These are phyloP conservation scores for Pedinophyceae sp. DNA, from an alignment of 139 green algal genomes.

Conservation along the genomic window DNA sequence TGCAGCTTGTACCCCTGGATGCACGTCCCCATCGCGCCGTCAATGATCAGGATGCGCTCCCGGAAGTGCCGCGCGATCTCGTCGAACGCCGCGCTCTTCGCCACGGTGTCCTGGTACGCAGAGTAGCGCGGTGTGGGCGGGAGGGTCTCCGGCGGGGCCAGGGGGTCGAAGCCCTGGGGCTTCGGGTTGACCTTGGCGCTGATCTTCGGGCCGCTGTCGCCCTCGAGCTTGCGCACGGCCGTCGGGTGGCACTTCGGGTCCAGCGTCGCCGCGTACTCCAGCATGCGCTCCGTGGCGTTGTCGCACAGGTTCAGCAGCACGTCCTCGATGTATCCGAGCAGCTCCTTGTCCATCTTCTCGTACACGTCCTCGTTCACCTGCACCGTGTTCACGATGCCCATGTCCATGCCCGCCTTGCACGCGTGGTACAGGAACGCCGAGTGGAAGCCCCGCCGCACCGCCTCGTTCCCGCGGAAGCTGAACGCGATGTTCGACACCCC, in stretches of 20 bases:
- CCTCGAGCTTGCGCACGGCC: conserved; percentile 46
- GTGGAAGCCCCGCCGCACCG: conserved; percentile 86
- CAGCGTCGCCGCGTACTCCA: conserved; percentile 75
- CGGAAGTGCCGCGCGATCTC: conserved; percentile 62
- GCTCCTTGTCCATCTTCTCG: conserved; percentile 93
- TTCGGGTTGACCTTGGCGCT: conserved; percentile 5
- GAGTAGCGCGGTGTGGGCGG: too few relatives aligned
- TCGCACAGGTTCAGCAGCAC: conserved; percentile 92
- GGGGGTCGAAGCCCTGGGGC: conserved; percentile 30
- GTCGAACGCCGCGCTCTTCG: conserved; percentile 37
- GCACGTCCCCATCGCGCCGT: conserved; percentile 91
- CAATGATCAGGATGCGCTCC: conserved; percentile 85
- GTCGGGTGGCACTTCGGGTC: conserved; percentile 88
- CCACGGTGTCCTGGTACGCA: conserved; percentile 3
- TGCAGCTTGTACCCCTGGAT: conserved; percentile 40
- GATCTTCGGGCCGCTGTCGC: not conserved
- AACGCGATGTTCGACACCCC: conserved; percentile 98
- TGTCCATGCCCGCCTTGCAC: conserved; percentile 93
- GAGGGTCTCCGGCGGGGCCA: too few relatives aligned
- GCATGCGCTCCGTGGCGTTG: conserved; percentile 91
- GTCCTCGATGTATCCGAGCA: conserved; percentile 91
- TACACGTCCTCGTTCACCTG: conserved; percentile 88
- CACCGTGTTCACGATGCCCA: conserved; percentile 94
- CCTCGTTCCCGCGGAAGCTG: conserved; percentile 93
- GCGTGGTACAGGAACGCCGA: conserved; percentile 86